These are phyloP conservation scores for Trichoderma atroviride DNA, from an alignment of 2,329 filamentous ascomycete species.

Conservation along the genomic window DNA sequence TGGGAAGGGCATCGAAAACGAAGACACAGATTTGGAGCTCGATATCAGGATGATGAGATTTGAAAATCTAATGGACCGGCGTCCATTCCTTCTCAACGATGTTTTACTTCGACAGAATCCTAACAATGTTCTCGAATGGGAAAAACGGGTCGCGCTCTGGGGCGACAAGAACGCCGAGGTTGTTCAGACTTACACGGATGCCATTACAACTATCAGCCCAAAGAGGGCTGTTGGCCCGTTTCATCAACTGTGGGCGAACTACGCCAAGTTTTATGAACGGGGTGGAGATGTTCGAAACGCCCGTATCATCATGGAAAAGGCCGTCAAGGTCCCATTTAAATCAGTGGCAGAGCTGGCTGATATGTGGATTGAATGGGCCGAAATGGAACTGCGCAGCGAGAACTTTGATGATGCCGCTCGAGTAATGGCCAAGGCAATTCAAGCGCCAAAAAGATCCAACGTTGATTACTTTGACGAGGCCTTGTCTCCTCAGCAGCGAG, in stretches of 20 bases:
- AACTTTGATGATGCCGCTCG: conserved; percentile 93
- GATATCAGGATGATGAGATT: conserved; percentile 98
- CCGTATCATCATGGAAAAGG: conserved; percentile 94
- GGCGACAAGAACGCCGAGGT: conserved; percentile 89
- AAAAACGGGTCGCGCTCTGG: conserved; percentile 95
- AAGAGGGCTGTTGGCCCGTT: conserved; percentile 94
- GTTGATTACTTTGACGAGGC: conserved; percentile 99
- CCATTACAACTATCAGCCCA: conserved; percentile 88
- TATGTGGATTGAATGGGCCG: conserved; percentile 99
- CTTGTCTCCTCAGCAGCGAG: conserved; percentile 88
- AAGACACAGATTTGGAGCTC: conserved; percentile 88
- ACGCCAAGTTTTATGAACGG: conserved; percentile 94
- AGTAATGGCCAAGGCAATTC: conserved; percentile 96
- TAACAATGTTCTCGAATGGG: conserved; percentile 95
- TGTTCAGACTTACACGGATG: conserved; percentile 91
- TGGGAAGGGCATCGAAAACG: conserved; percentile 75
- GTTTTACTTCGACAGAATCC: conserved; percentile 94
- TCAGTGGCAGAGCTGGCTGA: conserved; percentile 96
- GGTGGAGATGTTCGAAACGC: conserved; percentile 83
- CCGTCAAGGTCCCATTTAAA: conserved; percentile 96
- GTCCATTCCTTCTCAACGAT: conserved; percentile 95
- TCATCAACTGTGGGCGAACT: conserved; percentile 93
- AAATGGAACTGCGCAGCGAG: conserved; percentile 94
- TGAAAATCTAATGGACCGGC: conserved; percentile 95
- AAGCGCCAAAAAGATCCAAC: conserved; percentile 94